Percentiles rank a stretch among this genome's conserved stretches.
Evolutionary conservation across 306 rosid species (phyloP).

Genomic region (Cajanus cajan): DNA sequence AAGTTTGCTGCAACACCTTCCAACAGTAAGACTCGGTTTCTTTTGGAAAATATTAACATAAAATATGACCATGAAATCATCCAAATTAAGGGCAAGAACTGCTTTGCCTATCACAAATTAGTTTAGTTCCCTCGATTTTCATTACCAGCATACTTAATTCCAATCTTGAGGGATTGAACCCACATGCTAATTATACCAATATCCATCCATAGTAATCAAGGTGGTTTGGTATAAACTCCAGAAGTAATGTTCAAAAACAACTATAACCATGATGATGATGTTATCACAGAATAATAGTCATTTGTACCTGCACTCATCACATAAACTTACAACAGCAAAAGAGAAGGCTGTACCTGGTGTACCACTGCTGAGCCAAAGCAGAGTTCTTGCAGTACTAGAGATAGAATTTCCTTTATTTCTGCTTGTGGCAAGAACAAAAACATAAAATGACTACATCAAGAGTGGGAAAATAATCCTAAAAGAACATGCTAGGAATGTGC

Average conservation of each 20-base stretch:
- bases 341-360: conserved; percentile 70
- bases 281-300: background rate
- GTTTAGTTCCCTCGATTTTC: conserved; percentile 9
- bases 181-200: background rate
- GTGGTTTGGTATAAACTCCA: background rate
- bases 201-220: background rate
- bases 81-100: background rate
- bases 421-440: conserved; percentile 36
- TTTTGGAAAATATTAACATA: background rate
- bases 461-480: conserved; percentile 12
- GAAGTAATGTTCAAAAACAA: background rate
- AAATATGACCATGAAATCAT: background rate
- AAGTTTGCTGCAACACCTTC: background rate
- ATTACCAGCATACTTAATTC: background rate
- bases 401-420: conserved; percentile 85
- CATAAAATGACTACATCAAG: conserved; percentile 30
- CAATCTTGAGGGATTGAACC: conserved; percentile 10
- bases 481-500: background rate
- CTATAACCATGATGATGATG: background rate
- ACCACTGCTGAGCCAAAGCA: conserved; percentile 89
- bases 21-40: background rate
- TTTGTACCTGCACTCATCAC: background rate
- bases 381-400: conserved; percentile 72
- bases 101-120: background rate
- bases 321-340: background rate